Evolutionary conservation across 345 rosid genomes (phyloP), one percentile per base, ranked within the genome.

Genomic region (Nasturtium officinale): DNA sequence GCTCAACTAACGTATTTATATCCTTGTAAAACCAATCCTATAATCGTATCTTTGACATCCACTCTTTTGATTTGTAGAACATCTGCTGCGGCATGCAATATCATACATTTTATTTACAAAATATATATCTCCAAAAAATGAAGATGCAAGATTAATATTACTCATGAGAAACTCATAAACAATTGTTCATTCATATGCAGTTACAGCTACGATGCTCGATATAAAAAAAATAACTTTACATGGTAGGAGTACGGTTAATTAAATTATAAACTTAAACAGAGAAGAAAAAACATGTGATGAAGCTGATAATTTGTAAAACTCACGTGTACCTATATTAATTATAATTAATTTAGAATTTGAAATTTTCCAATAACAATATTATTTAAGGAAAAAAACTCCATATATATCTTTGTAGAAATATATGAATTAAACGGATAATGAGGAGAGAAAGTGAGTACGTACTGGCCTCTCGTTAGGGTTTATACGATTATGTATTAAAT

Each of bases 401-500:
- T 16, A 16, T 45, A 45, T 63, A 15, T 77, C n/a, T 42, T 40
- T 48, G 29, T 38, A 57, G 72, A 48, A 58, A 56, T 2, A 20
- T 69, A 16, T 62, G 51, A 56, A 65, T 37, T 71, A 16, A 63
- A 69, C 47, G 67, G 69, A 61, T 45, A 37, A 3, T 16, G 35
- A 51, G 48, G 74, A 67, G 74, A 75, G 74, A 75, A 67, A 67
- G 63, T 75, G 50, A 75, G 69, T 76, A 45, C 75, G 59, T 69
- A 76, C 79, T 62, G 71, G 12, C 64, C 75, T 69, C 75, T 69
- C 53, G 65, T 72, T 77, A 64, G 73, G 48, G 62, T 71, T 43
- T 66, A 45, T 50, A 18, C 52, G 69, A 78, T 42, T 46, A 61
- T 75, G 48, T 51, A 58, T 29, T 40, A 45, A 55, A 55, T 78